Evolutionary conservation across 768 basidiomycete species (phyloP), one percentile per base, ranked within the genome.

Genomic region (Suillus plorans): DNA sequence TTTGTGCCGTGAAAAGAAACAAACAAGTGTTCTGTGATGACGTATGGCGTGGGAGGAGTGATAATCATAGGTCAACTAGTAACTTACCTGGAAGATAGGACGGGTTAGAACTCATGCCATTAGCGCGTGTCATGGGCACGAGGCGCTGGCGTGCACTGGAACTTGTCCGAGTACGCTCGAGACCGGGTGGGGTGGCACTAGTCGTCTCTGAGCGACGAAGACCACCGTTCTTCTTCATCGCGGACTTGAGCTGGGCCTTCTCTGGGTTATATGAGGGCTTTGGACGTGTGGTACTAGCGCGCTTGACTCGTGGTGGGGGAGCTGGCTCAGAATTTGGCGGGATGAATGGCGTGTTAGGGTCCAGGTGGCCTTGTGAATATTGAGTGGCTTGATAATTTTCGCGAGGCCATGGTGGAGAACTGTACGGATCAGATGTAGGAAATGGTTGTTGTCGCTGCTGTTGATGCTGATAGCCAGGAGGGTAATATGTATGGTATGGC

Each of bases 1-100:
- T 85, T 88, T 63, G 84, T 83, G 50, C 86, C 84, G 64, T 83
- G 82, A 69, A 93, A 86, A 28, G 88, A 85, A 57, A 93, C 78
- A 70, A 92, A 88, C 79, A 92, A 80, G 70, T 92, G 90, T 67
- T 86, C 91, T 92, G 68, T 58, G 64, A 61, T 34, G 10, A 53
- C n/a, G 59, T 58, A 18, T 28, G 18, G 14, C 31, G 31, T 55
- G 52, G 52, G 58, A 53, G 41, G 58, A 53, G 41, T 41, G 45
- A 41, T 41, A 59, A 65, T 56, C 69, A 68, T 20, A 66, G 61
- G 13, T 49, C 50, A 49, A 22, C 20, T 9, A 64, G 60, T 61
- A 16, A 55, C 25, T 59, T 64, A 74, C 76, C 77, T 45, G 78
- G 78, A 4, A 69, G 56, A 66, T 76, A 76, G 41, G 75, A 69